Conservation (phyloP, 2,329 filamentous ascomycete species). For the Pezicula rhizophila region DNA sequence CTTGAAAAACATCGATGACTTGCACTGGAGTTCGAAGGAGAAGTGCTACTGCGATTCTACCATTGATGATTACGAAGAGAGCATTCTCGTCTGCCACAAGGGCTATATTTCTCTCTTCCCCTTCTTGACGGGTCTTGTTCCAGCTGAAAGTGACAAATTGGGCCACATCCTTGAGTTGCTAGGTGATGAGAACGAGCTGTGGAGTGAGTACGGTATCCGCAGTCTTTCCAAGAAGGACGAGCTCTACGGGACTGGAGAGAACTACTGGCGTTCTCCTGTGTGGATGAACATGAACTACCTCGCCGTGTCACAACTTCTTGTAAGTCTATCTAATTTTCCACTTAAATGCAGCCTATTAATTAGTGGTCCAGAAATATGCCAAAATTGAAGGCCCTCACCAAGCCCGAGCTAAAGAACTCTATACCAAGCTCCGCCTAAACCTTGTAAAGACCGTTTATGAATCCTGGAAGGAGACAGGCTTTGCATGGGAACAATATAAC, state of each 20-base stretch:
- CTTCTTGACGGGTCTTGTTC: constrained; percentile 77
- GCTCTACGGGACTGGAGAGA: constrained; percentile 85
- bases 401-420: constrained; percentile 64
- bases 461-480: constrained; percentile 85
- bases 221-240: constrained; percentile 80
- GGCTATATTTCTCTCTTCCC: constrained; percentile 93
- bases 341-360: constrained; percentile 7
- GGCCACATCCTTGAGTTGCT: constrained; percentile 73
- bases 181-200: constrained; percentile 76
- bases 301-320: constrained; percentile 69
- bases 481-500: constrained; percentile 98
- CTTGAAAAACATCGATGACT: constrained; percentile 76
- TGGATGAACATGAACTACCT: constrained; percentile 98
- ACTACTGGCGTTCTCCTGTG: constrained; percentile 92
- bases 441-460: constrained; percentile 83
- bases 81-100: constrained; percentile 85
- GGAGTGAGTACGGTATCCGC: constrained; percentile 81
- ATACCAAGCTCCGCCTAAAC: constrained; percentile 72
- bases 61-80: constrained; percentile 92
- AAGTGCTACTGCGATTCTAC: constrained; percentile 91
- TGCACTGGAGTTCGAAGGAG: constrained; percentile 82
- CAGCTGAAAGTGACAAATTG: constrained; percentile 66
- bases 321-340: constrained; percentile 39
- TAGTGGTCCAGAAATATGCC: constrained; percentile 57
- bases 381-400: constrained; percentile 58